Conservation (phyloP, 768 basidiomycete genomes). For the Holtermanniella nyarrowii region DNA sequence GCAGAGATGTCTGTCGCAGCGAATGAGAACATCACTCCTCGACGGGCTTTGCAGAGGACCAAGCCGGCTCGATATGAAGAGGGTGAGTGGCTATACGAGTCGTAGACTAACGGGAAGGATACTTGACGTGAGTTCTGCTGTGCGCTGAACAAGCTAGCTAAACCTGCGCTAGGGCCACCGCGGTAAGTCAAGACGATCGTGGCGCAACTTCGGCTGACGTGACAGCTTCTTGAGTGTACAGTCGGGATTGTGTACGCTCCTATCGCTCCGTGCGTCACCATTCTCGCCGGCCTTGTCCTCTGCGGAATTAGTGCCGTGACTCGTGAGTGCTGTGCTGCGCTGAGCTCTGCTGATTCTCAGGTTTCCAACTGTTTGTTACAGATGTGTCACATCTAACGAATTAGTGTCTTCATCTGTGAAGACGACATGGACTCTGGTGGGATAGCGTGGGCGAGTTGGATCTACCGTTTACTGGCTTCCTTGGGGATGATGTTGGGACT, state of each 20-base stretch:
- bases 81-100: not conserved
- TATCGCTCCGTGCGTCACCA: not conserved
- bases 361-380: not conserved
- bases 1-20: not conserved
- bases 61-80: not conserved
- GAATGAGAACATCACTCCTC: not conserved
- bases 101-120: not conserved
- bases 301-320: not conserved
- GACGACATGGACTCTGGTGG: not conserved
- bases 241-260: not conserved
- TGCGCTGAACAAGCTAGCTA: not conserved
- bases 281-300: not conserved
- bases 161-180: not conserved
- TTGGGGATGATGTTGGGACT: not conserved
- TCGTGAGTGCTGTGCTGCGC: not conserved
- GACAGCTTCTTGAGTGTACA: not conserved
- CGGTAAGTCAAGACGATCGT: not conserved
- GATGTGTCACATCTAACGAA: not conserved
- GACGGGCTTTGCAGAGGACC: not conserved
- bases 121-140: not conserved
- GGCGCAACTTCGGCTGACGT: not conserved
- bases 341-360: not conserved
- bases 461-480: not conserved
- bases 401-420: not conserved
- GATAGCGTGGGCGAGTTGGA: not conserved